Evolutionary conservation across 371 early-diverging fungal species (phyloP).

Genomic region (Conidiobolus incongruus): DNA sequence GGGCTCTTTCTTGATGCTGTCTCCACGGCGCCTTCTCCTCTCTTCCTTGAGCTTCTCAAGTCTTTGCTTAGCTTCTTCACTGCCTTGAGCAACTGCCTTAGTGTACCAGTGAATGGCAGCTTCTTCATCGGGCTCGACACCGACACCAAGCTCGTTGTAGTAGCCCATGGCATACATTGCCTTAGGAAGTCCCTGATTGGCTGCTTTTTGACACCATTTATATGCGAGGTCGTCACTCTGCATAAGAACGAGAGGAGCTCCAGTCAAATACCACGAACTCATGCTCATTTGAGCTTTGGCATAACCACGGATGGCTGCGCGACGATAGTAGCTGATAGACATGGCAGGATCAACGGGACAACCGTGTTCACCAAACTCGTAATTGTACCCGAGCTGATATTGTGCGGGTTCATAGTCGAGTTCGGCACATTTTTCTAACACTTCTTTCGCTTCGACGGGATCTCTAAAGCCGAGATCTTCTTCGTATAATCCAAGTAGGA

Average conservation of each 20-base stretch:
- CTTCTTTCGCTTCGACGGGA: slow-evolving; percentile 13
- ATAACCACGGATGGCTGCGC: slow-evolving; percentile 73
- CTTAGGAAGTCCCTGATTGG: slow-evolving; percentile 53
- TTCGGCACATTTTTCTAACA: slow-evolving; percentile 22
- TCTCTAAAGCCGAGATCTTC: slow-evolving; percentile 14
- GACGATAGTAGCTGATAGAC: slow-evolving; percentile 50
- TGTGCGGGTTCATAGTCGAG: slow-evolving; percentile 39
- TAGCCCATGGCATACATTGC: slow-evolving; percentile 91
- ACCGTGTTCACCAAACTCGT: no score
- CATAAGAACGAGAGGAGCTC: slow-evolving; percentile 37
- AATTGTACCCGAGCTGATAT: slow-evolving; percentile 61
- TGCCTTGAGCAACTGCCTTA: slow-evolving; percentile 25
- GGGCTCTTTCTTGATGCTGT: no score
- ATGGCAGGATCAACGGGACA: slow-evolving; percentile 38
- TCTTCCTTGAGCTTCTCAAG: slow-evolving; percentile 9
- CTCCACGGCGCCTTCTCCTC: no score
- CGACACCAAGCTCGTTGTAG: slow-evolving; percentile 74
- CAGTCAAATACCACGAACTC: slow-evolving; percentile 87
- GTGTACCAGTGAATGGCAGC: slow-evolving; percentile 62
- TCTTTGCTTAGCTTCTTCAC: slow-evolving; percentile 24
- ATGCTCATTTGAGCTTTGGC: slow-evolving; percentile 83
- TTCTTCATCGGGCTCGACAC: slow-evolving; percentile 29
- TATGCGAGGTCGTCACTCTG: slow-evolving; percentile 73
- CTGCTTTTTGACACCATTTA: slow-evolving; percentile 67
- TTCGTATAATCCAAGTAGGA: slow-evolving; percentile 16